These are phyloP conservation scores for Ophiostoma ips DNA, from an alignment of 2,329 filamentous ascomycete species.

Conservation along the genomic window DNA sequence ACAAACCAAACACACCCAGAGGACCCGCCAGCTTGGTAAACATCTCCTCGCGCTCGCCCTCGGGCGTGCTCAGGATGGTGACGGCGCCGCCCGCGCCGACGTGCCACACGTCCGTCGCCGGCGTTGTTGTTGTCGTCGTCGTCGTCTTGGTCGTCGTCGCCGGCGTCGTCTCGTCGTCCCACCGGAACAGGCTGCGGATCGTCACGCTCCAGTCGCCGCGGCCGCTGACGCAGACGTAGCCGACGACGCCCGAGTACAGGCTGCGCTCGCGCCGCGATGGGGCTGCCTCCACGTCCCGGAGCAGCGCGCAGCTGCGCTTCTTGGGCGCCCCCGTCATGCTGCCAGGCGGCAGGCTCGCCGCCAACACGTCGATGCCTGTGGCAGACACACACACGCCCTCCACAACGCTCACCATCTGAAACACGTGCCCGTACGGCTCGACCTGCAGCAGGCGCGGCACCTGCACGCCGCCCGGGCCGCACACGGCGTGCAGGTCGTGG, in stretches of 20 bases:
- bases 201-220: constrained; percentile 83
- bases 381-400: constrained; percentile 35
- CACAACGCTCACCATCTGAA: constrained; percentile 81
- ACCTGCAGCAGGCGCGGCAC: constrained; percentile 73
- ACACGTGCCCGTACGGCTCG: constrained; percentile 84
- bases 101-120: constrained; percentile 50
- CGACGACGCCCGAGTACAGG: constrained; percentile 77
- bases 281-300: constrained; percentile 49
- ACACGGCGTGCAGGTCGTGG: constrained; percentile 80
- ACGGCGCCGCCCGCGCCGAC: constrained; percentile 86
- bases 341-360: constrained; percentile 68
- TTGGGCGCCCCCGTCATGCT: constrained; percentile 97
- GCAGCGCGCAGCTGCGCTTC: constrained; percentile 76
- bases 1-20: constrained; percentile 33
- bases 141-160: constrained; percentile 4
- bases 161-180: constrained; percentile 41
- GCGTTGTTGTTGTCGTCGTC: constrained; percentile 11
- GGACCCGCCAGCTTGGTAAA: constrained; percentile 54
- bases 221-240: constrained; percentile 77
- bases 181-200: constrained; percentile 68
- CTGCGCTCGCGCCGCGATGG: constrained; percentile 39
- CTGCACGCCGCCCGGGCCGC: constrained; percentile 55
- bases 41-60: constrained; percentile 87
- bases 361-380: constrained; percentile 60
- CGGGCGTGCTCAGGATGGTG: constrained; percentile 65